A percentile compares a stretch with the other conserved stretches of the same genome.
Evolutionary conservation across 108 stramenopile species (phyloP).

Genomic region (Skeletonema costatum): DNA sequence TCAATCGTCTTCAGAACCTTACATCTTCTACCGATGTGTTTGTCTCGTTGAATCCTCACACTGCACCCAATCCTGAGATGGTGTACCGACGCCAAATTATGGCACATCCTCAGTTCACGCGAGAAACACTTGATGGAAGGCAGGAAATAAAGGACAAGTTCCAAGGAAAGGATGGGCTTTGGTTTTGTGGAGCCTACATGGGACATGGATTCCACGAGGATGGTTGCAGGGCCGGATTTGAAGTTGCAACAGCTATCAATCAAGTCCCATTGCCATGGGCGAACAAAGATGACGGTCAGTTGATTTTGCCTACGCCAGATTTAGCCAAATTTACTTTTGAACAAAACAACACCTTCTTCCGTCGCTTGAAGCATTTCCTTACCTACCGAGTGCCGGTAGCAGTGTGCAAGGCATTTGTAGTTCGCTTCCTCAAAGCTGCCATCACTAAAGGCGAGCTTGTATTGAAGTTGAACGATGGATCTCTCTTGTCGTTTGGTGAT

Average conservation of each 20-base stretch:
- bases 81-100: constrained; percentile 58
- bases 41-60: constrained; percentile 93
- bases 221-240: constrained; percentile 86
- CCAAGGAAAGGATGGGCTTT: constrained; percentile 85
- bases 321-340: constrained; percentile 44
- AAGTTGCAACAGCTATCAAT: constrained; percentile 72
- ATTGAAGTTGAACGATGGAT: constrained; percentile 80
- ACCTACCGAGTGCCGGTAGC: constrained; percentile 67
- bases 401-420: constrained; percentile 61
- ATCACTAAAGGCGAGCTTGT: constrained; percentile 64
- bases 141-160: constrained; percentile 46
- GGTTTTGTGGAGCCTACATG: constrained; percentile 94
- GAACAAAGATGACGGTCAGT: neutral
- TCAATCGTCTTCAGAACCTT: constrained; percentile 94
- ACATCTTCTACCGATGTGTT: constrained; percentile 71
- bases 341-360: constrained; percentile 30
- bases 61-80: constrained; percentile 53
- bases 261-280: constrained; percentile 77
- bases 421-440: constrained; percentile 64
- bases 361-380: constrained; percentile 48
- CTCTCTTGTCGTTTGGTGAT: constrained; percentile 71
- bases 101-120: constrained; percentile 92
- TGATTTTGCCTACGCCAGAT: constrained; percentile 71
- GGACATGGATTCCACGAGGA: constrained; percentile 99
- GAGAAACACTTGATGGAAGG: constrained; percentile 68